Base-by-base conservation (phyloP, 2,329 filamentous ascomycete genomes). In the Nannizziopsis barbatae region DNA sequence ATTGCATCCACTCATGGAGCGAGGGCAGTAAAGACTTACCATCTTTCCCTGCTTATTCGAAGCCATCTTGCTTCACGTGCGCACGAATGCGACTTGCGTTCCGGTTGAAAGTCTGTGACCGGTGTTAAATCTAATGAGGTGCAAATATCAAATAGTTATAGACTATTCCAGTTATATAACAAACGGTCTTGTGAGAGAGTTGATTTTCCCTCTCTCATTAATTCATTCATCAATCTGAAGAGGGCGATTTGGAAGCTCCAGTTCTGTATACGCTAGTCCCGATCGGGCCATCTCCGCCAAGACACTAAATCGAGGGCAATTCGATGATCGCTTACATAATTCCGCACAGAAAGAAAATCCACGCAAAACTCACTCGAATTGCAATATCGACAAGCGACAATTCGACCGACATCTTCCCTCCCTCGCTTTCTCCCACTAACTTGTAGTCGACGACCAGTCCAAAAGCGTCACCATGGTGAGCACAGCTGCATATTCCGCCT, bases 21-120 rank as follows among this genome's bases (percentile, higher is more conserved):
- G 50, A 58, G 60, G 60, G 58, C 60, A 56, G 56, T 53, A 53
- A 48, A 51, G 52, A 81, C 86, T 77, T 75, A 96, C 92, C 92
- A 98, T 96, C 79, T 98, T 96, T 72, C 92, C 92, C 72, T 95
- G 89, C 72, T 95, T 94, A 79, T 95, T 90, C 54, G 68, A 62
- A 66, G 82, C 79, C 81, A 82, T 83, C 58, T 68, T 81, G 65
- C 53, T 55, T 58, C 53, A 45, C 37, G 49, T 53, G 68, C 69
- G 67, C 69, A 69, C 68, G 65, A 65, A 63, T 68, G 69, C 68
- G 69, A 67, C 69, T 69, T 66, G 49, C 50, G 45, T 15, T 42
- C 42, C 37, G 42, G 52, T 37, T 14, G 17, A 27, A 27, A 7
- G 22, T 27, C 3, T 27, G 22, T 7, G 22, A 18, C n/a, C 5